Base-by-base conservation (phyloP, 441 rosid genomes). In the Brassica hybrid region DNA sequence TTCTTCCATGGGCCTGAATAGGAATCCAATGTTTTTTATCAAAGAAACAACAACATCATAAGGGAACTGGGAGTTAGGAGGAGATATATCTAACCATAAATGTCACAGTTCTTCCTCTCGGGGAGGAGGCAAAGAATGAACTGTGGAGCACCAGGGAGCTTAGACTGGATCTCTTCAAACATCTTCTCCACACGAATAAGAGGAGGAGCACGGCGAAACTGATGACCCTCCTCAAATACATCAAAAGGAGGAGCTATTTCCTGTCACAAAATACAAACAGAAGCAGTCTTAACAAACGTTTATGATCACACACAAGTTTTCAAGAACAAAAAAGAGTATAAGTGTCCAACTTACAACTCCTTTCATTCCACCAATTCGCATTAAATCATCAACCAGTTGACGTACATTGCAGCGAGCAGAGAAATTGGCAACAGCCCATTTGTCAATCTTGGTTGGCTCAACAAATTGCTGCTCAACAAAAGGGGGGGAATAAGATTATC, bases 1-100 rank as follows among this genome's bases (percentile, higher is more conserved):
- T 84, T 80, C 63, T 91, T 91, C 97, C 97, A 93, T 0, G 97
- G 98, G 27, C 97, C 98, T 91, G 32, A 14, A n/a, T n/a, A 73
- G 11, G 23, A 32, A 62, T 32, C 12, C 52, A 14, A 21, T 45
- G 16, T n/a, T 5, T 27, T 21, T 48, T 12, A 41, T 36, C 25
- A 17, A 50, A 58, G 52, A 6, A 45, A 45, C 11, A 59, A 30
- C 23, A 21, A 21, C 23, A n/a, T n/a, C n/a, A n/a, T n/a, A n/a
- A n/a, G n/a, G n/a, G n/a, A n/a, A n/a, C n/a, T n/a, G n/a, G n/a
- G n/a, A n/a, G n/a, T n/a, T n/a, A n/a, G n/a, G n/a, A n/a, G n/a
- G n/a, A 21, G 2, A 21, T 3, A 36, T 25, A 19, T 36, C 65
- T 64, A 63, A 93, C 98, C 98, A 74, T 93, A 91, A 38, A 93